These are phyloP conservation scores for Crepidotus sp. DNA, from an alignment of 1,284 basidiomycete genomes.

Conservation along the genomic window DNA sequence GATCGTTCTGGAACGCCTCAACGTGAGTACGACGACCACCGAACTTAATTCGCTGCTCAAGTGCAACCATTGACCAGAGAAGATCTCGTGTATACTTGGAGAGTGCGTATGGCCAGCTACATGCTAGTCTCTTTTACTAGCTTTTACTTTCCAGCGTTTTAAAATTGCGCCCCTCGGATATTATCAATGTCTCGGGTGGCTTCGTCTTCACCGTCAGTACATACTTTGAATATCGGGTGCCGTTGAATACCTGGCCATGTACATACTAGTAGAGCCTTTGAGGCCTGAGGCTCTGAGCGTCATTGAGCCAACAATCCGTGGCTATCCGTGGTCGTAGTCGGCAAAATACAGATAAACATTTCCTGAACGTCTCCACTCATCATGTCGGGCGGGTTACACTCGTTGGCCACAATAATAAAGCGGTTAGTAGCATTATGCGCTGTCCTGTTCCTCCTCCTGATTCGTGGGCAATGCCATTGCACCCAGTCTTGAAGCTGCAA, in stretches of 20 bases:
- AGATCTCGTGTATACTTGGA: constrained; percentile 3
- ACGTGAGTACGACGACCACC: neutral
- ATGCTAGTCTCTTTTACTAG: neutral
- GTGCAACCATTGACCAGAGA: neutral
- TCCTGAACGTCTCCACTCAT: neutral
- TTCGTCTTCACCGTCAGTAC: neutral
- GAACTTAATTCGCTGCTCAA: constrained; percentile 1
- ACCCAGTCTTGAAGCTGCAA: constrained; percentile 80
- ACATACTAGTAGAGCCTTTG: too few species aligned
- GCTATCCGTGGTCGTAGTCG: too few species aligned
- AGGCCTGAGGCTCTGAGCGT: too few species aligned
- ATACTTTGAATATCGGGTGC: neutral
- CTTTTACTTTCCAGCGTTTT: neutral
- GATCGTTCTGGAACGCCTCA: neutral
- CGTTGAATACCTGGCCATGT: too few species aligned
- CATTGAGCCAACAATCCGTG: too few species aligned
- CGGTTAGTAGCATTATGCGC: constrained; percentile 42
- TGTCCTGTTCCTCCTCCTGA: constrained; percentile 4
- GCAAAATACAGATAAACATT: neutral
- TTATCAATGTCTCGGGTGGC: neutral
- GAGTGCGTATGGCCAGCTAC: constrained; percentile 1
- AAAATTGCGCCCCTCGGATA: constrained; percentile 1
- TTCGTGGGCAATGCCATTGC: constrained; percentile 16
- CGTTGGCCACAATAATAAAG: constrained; percentile 73
- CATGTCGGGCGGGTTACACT: constrained; percentile 51